Base-by-base conservation (phyloP, 352 stramenopile genomes). In the Globisporangium irregulare region DNA sequence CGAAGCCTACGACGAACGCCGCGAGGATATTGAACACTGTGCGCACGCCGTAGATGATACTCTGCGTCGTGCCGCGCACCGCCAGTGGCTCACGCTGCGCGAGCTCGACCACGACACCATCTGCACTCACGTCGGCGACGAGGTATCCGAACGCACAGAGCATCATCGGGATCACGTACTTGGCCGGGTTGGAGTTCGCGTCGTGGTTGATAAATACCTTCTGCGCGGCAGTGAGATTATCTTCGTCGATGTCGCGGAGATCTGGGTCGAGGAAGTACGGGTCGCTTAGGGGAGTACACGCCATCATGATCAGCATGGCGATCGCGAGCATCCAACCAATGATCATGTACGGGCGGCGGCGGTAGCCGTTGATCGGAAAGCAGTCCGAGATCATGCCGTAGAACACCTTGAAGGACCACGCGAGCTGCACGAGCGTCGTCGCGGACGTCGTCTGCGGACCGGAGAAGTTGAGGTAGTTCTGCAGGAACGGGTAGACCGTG, bases 401-500 rank as follows among this genome's bases (percentile, higher is more conserved):
- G 55, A 90, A 80, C 15, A 87, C 73, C 65, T 91, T 91, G 62
- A 87, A 86, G 59, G 79, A 86, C 83, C 83, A 91, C 6, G 72
- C 64, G 3, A 79, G 51, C 32, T 55, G 56, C 22, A 80, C 46
- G 15, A 79, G 38, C 22, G 62, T 38, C 36, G 68, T 59, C 36
- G 70, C 73, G 5, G 73, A 76, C 3, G 73, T 34, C 9, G 70
- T 77, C 50, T 79, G 73, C 50, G 72, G 69, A 1, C 73, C 73
- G 24, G 77, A 63, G 62, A 79, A 67, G 55, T 74, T 50, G 20
- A 78, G 53, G 62, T 78, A 94, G 71, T 86, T 87, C 68, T 90
- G 87, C 22, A 95, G 64, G 38, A 93, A 84, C 18, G 85, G 85
- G 59, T 93, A 94, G 27, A 89, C 70, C 0, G 77, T 87, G n/a